Evolutionary conservation across 257 asterid species (phyloP), one percentile per base, ranked within the genome.

Genomic region (Echites panduratus): DNA sequence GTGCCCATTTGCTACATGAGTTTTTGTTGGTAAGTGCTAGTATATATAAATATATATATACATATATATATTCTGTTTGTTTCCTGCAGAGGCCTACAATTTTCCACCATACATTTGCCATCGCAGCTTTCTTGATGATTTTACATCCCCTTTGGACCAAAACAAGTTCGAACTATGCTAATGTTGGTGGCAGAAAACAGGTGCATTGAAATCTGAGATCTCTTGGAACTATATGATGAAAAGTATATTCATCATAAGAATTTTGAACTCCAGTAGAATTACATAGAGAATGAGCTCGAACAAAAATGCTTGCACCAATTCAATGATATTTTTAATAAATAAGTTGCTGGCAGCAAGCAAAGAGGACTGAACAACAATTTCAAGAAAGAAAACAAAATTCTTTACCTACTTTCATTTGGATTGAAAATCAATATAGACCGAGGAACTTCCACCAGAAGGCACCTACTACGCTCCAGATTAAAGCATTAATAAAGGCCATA

Each of bases 381-480:
- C n/a, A 44, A 57, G 32, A 9, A 9, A n/a, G 66, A 27, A 76
- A 53, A 40, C 58, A 71, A 75, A 78, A 9, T 22, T 67, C 32
- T 13, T 44, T 67, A 17, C 48, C 70, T 81, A 73, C 84, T 81
- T 78, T 29, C 77, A 77, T 45, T 43, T 63, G 44, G 75, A 75
- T 44, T 50, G 50, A 63, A 76, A 66, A 54, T 79, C 82, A 93
- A 74, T 88, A 93, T 26, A 93, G 88, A 54, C 98, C 97, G 90
- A 93, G 81, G 79, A 93, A 90, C 82, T 93, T 93, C 98, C 97
- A 93, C 97, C 98, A 93, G 73, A 93, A 79, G 50, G 87, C 78
- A 44, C 98, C 97, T 0, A 86, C 90, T 1, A 83, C 83, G 41
- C 84, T 93, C 97, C 98, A 93, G 43, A 91, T 89, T 74, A 78